Base-by-base conservation (phyloP, 2,329 filamentous ascomycete genomes). In the Aspergillus sclerotialis region DNA sequence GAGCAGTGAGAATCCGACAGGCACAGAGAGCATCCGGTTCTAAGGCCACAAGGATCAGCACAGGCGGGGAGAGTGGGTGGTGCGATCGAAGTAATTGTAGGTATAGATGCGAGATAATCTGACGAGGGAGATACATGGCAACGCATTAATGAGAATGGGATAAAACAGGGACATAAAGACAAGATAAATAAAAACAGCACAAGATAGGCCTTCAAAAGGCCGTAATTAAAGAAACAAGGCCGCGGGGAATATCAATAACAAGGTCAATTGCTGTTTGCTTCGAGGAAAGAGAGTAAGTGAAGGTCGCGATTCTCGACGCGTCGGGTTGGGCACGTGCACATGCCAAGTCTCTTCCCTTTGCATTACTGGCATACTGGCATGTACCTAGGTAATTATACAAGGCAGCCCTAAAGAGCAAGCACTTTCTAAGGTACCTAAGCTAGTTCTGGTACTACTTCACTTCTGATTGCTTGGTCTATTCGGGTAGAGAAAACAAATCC, bases 1-100 rank as follows among this genome's bases (percentile, higher is more conserved):
- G 74, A 32, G 83, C 76, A 3, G 90, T 94, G 30, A 98, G 78
- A 41, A 98, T 95, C 42, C 89, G 87, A 60, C 88, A 94, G 43
- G 89, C 92, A 64, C 90, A 96, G 42, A 98, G 78, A 44, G 92
- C 85, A 67, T 98, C 92, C 36, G 92, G 88, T 56, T 95, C 90
- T 57, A 96, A 84, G 23, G 90, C 85, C 45, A 89, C 89, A 37
- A 98, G 83, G 44, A 98, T 78, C 16, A 96, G 75, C 35, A 96
- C 87, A 0, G 89, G 89, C 25, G 90, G 84, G 12, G 88, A 92
- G 33, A 90, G 78, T n/a, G 89, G 83, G 57, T 95, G 86, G 46
- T 89, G 82, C 28, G 84, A 84, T 61, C 77, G 78, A 61, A 93
- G 79, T 37, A 98, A 83, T 63, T 94, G 84, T 40, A 77, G 76